Conservation (phyloP, 2,329 filamentous ascomycete genomes). For the Alternaria viburni region DNA sequence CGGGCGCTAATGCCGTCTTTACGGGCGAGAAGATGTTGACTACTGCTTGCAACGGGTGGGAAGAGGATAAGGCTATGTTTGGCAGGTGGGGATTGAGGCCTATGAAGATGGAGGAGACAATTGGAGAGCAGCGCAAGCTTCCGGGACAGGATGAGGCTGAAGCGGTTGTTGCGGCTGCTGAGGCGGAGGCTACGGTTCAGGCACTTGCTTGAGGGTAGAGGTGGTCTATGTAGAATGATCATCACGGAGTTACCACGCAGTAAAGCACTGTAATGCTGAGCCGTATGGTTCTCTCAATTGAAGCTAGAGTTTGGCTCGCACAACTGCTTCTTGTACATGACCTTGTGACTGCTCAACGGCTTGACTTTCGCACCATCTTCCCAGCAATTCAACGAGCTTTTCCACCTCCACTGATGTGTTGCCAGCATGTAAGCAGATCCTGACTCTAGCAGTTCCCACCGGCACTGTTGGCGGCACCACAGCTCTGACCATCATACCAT, state of each 20-base stretch:
- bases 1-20: constrained; percentile 92
- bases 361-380: constrained; percentile 35
- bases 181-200: constrained; percentile 11
- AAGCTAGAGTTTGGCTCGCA: constrained; percentile 5
- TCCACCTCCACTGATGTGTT: constrained; percentile 49
- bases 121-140: constrained; percentile 38
- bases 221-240: neutral
- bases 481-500: constrained; percentile 44
- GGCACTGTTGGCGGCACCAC: constrained; percentile 53
- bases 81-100: constrained; percentile 79
- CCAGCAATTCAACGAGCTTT: constrained; percentile 38
- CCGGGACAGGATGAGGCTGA: constrained; percentile 16
- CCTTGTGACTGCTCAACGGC: neutral
- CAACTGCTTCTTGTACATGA: neutral
- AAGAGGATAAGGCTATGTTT: constrained; percentile 86
- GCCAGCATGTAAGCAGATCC: constrained; percentile 51
- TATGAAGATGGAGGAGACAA: constrained; percentile 62
- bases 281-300: too few species aligned
- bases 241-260: too few species aligned
- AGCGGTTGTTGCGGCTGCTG: constrained; percentile 15
- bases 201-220: constrained; percentile 1
- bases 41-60: constrained; percentile 89
- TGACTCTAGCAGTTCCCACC: constrained; percentile 47
- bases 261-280: too few species aligned
- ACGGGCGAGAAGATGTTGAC: constrained; percentile 96